Evolutionary conservation across 352 stramenopile genomes (phyloP).

Genomic region (Phytophthora europaea): DNA sequence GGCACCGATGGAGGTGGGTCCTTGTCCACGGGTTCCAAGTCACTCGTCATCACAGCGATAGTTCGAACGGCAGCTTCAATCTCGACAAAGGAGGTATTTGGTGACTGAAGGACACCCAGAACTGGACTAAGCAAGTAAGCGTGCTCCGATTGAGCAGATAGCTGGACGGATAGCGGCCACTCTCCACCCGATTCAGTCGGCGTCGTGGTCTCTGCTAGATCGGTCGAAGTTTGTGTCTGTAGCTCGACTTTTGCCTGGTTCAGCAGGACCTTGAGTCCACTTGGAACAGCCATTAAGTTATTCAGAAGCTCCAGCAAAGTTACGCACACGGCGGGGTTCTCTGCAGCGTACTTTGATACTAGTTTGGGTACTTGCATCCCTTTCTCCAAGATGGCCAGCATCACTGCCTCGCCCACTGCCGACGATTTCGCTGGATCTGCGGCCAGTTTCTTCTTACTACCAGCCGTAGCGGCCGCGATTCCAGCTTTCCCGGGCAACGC

Average conservation of each 20-base stretch:
- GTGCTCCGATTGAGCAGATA: conserved; percentile 36
- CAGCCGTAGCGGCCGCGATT: conserved; percentile 8
- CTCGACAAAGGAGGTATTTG: conserved; percentile 51
- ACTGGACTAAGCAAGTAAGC: conserved; percentile 43
- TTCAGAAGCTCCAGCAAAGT: conserved; percentile 40
- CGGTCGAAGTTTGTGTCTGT: background rate
- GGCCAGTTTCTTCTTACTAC: conserved; percentile 55
- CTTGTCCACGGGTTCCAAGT: conserved; percentile 21
- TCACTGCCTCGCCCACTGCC: conserved; percentile 40
- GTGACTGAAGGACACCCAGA: conserved; percentile 47
- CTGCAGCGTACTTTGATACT: conserved; percentile 31
- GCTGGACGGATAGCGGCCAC: conserved; percentile 44
- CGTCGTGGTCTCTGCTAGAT: background rate
- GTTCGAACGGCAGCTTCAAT: conserved; percentile 54
- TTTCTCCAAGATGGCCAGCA: conserved; percentile 43
- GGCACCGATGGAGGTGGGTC: conserved; percentile 6
- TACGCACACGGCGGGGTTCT: conserved; percentile 44
- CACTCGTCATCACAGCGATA: conserved; percentile 40
- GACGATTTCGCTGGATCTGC: conserved; percentile 29
- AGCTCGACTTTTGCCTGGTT: conserved; percentile 34
- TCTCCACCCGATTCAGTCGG: background rate
- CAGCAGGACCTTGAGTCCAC: conserved; percentile 46
- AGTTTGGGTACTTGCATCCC: conserved; percentile 34
- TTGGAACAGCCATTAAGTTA: conserved; percentile 43
- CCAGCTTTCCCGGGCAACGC: conserved; percentile 17